Base-by-base conservation (phyloP, 371 early-diverging fungal species). In the Mortierella sp. region DNA sequence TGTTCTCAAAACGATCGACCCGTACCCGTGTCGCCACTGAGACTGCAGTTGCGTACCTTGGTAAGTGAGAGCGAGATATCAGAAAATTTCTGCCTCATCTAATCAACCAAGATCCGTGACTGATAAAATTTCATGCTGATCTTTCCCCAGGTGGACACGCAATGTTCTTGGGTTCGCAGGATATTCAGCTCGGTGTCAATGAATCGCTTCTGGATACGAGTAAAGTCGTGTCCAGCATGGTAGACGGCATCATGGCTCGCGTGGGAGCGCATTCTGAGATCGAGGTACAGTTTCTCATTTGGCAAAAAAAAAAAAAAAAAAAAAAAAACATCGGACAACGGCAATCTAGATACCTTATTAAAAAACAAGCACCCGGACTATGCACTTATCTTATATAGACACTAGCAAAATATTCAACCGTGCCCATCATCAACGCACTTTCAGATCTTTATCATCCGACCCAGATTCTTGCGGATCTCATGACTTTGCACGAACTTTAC, bases 11-110 rank as follows among this genome's bases (percentile, higher is more conserved):
- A 79, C 88, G 96, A 39, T 93, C 93, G 0, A 98, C 99, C 6
- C 93, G 99, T 56, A 98, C 99, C 11, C 89, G 99, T 51, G 95
- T 98, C 27, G 95, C 97, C 15, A 91, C 96, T 34, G 98, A 98
- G 75, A 87, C 95, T n/a, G 93, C 95, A 4, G 89, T 94, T 65
- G 87, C 93, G 0, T 91, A 92, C 78, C 87, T 94, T 51, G 91
- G 91, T 88, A 87, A 62, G 62, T 23, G n/a, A 28, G 24, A 7
- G 26, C 5, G 11, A 7, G 1, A 6, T 27, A 21, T n/a, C n/a
- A n/a, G 19, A 27, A 14, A n/a, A 28, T 19, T 34, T 28, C 23
- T 23, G 23, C 41, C 5, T 11, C 26, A n/a, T 34, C 15, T n/a
- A 32, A 9, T 42, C 27, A 8, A 8, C 11, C 26, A 34, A 17